These are phyloP conservation scores for Fusarium sp. DNA, from an alignment of 2,329 filamentous ascomycete species.

Conservation along the genomic window DNA sequence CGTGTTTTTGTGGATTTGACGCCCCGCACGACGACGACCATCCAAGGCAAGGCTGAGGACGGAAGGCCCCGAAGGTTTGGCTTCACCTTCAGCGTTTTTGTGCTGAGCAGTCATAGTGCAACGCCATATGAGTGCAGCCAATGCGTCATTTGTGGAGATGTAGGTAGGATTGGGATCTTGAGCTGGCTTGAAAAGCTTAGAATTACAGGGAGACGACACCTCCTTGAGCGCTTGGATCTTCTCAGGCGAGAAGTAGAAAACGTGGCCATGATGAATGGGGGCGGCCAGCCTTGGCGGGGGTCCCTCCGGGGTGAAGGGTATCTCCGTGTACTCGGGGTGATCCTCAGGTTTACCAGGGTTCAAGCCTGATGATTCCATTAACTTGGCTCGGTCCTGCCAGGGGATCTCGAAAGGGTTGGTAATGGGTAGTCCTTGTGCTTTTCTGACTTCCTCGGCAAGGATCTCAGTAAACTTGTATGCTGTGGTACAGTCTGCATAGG, in stretches of 20 bases:
- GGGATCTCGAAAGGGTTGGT: not conserved
- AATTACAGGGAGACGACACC: not conserved
- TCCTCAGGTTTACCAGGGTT: slow-evolving; percentile 17
- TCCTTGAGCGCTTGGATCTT: slow-evolving; percentile 14
- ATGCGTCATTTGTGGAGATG: slow-evolving; percentile 21
- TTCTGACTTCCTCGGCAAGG: slow-evolving; percentile 14
- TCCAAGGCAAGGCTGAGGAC: slow-evolving; percentile 19
- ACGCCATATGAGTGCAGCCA: slow-evolving; percentile 21
- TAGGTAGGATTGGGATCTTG: not conserved
- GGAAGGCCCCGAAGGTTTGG: not conserved
- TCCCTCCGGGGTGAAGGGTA: slow-evolving; percentile 13
- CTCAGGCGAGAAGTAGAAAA: slow-evolving; percentile 24
- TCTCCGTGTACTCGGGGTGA: slow-evolving; percentile 14
- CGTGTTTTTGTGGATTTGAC: slow-evolving; percentile 15
- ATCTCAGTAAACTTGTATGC: slow-evolving; percentile 28
- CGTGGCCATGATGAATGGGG: slow-evolving; percentile 12
- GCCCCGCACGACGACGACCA: slow-evolving; percentile 18
- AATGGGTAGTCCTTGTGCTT: slow-evolving; percentile 6
- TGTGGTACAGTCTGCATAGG: not conserved
- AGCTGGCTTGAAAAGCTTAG: not conserved
- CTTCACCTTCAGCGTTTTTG: not conserved
- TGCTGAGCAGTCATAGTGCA: slow-evolving; percentile 22
- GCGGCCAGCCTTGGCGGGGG: slow-evolving; percentile 17
- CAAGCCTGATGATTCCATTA: slow-evolving; percentile 9
- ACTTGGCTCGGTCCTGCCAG: not conserved